phyloP scores from a whole-genome alignment of 768 basidiomycete species.

The Phallus indusiatus region DNA sequence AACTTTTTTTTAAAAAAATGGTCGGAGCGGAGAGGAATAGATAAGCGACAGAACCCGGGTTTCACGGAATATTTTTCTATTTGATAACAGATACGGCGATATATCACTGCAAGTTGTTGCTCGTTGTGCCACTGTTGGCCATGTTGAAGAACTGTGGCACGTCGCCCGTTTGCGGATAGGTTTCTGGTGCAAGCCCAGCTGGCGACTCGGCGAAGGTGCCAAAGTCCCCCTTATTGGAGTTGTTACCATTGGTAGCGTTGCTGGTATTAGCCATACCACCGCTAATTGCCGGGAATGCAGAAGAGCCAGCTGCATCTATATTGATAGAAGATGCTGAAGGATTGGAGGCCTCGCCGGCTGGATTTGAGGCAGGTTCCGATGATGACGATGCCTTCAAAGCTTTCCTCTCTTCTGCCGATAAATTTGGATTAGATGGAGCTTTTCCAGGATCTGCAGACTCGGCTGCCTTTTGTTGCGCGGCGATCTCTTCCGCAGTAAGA shows the following conservation, averaged over 20 bases:
- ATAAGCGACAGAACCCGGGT: background rate
- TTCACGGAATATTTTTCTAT: background rate
- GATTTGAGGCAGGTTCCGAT: background rate
- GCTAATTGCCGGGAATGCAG: background rate
- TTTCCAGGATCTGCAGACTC: constrained; percentile 1
- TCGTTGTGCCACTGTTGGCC: background rate
- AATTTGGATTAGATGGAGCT: constrained; percentile 2
- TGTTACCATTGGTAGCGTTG: background rate
- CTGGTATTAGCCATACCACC: background rate
- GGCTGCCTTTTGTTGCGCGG: constrained; percentile 49
- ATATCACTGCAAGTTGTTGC: background rate
- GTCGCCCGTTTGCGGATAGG: background rate
- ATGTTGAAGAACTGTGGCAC: background rate
- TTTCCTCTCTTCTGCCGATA: constrained; percentile 7
- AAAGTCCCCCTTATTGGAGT: background rate
- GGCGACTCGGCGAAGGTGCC: background rate
- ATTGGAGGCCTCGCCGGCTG: background rate
- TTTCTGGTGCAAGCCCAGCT: background rate
- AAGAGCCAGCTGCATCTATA: constrained; percentile 7
- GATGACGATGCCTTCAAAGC: constrained; percentile 6
- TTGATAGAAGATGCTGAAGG: constrained; percentile 16
- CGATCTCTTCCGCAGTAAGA: constrained; percentile 92
- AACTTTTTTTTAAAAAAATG: too few relatives aligned
- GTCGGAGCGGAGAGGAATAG: background rate
- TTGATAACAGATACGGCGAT: background rate